phyloP scores from a whole-genome alignment of 306 rosid species.

The Cucumis cinereus region DNA sequence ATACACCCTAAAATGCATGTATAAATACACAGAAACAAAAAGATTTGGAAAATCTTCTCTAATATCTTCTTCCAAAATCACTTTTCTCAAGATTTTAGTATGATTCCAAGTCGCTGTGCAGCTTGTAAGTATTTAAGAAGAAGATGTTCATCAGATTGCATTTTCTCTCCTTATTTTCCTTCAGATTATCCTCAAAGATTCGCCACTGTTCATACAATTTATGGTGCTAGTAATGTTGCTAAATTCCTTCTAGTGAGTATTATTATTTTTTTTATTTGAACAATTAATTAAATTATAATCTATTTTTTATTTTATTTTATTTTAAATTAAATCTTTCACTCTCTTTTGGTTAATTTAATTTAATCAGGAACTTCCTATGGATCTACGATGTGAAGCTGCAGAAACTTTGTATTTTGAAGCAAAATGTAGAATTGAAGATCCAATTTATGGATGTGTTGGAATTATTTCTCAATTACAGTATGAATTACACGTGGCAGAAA shows the following conservation, averaged over 20 bases:
- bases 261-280: too few species aligned
- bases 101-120: conserved; percentile 33
- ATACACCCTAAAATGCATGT: too few species aligned
- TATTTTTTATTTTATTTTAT: too few species aligned
- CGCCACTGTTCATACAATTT: conserved; percentile 49
- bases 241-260: conserved; percentile 36
- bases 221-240: conserved; percentile 63
- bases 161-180: conserved; percentile 60
- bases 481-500: conserved; percentile 28
- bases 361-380: conserved; percentile 31
- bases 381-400: conserved; percentile 41
- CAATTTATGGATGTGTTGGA: conserved; percentile 57
- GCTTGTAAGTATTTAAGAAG: conserved; percentile 72
- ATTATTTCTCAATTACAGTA: conserved; percentile 39
- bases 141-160: conserved; percentile 53
- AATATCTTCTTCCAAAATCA: too few species aligned
- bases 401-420: conserved; percentile 45
- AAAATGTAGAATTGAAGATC: conserved; percentile 42
- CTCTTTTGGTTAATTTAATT: too few species aligned
- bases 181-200: conserved; percentile 64
- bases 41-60: too few species aligned
- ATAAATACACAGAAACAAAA: too few species aligned
- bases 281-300: too few species aligned
- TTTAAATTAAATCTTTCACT: too few species aligned
- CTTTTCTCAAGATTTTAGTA: neutral